Evolutionary conservation across 345 rosid genomes (phyloP), one percentile per base, ranked within the genome.

Genomic region (Sonneratia caseolaris): DNA sequence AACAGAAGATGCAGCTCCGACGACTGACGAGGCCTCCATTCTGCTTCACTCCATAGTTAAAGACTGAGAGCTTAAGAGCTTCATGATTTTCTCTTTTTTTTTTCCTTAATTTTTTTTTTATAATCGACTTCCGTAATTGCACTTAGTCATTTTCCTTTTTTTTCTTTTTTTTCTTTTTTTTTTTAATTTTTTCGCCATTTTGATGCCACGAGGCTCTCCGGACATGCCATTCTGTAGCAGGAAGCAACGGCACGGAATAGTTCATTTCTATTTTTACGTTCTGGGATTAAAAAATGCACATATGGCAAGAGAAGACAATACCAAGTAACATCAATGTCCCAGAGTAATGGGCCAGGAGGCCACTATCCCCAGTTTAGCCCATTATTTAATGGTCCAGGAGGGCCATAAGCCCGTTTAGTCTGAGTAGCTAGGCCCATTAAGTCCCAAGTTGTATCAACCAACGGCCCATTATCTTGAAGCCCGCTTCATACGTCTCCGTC

Each of bases 1-100:
- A 75, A 59, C 87, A 84, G 92, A 79, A 61, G 88, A 71, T 77
- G 94, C 84, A 59, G 90, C 77, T 73, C 96, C 90, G 7, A 79
- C 90, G 1, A 69, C 79, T 10, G 90, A 88, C 27, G 96, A 92
- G 77, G 96, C 90, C 53, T 69, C 91, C 70, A 83, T 90, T 73
- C 69, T 90, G 56, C 84, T 92, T 64, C 91, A 90, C 78, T 76
- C 91, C 74, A 83, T 84, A 72, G 74, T 90, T 70, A 88, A 77
- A 69, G 92, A 86, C 68, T 86, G 74, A 83, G 37, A 12, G 7
- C 5, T 22, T 45, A 15, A 4, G 38, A 43, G 61, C 57, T 19
- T 22, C 43, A 13, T 12, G 7, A 36, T 48, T 56, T 43, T 8
- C 22, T 35, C 37, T 2, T 45, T 45, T 35, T 59, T 0, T 37